Conservation (phyloP, 2,329 filamentous ascomycete genomes). For the Sodiomyces alkalinus region DNA sequence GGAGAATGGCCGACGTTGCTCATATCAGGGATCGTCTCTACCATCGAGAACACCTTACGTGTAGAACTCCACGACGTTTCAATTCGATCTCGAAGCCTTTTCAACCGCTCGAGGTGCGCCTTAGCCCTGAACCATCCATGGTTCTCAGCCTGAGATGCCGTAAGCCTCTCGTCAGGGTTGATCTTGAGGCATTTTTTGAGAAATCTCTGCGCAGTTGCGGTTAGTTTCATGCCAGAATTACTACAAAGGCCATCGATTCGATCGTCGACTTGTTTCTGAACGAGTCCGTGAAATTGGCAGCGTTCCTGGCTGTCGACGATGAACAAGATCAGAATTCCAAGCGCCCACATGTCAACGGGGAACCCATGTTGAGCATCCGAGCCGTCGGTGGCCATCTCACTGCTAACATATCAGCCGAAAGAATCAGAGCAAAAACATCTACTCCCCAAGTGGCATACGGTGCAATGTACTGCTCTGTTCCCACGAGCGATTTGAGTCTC, state of each 20-base stretch:
- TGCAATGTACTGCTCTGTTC: slow-evolving; percentile 31
- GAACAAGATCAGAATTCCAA: slow-evolving; percentile 29
- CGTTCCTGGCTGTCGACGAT: slow-evolving; percentile 2
- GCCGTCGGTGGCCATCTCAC: slow-evolving; percentile 19
- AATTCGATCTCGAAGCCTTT: neutral
- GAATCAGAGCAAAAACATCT: neutral
- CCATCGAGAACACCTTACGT: neutral
- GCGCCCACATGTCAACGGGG: slow-evolving; percentile 35
- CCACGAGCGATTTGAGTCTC: slow-evolving; percentile 27
- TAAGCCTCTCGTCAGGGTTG: slow-evolving; percentile 16
- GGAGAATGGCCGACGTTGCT: too few species aligned
- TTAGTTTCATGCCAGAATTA: neutral
- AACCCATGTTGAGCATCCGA: slow-evolving; percentile 17
- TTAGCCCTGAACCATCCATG: slow-evolving; percentile 20
- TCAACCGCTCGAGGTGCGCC: neutral
- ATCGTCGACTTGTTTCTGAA: slow-evolving; percentile 10
- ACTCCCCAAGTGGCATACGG: slow-evolving; percentile 27
- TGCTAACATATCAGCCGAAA: slow-evolving; percentile 10
- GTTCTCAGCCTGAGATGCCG: slow-evolving; percentile 14
- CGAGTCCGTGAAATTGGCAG: slow-evolving; percentile 11
- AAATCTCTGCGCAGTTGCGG: neutral
- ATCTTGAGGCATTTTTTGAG: slow-evolving; percentile 14
- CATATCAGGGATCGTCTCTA: neutral
- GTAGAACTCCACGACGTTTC: neutral
- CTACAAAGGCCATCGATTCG: slow-evolving; percentile 10